Base-by-base conservation (phyloP, 2,329 filamentous ascomycete species). In the Scortechinia acanthostroma region DNA sequence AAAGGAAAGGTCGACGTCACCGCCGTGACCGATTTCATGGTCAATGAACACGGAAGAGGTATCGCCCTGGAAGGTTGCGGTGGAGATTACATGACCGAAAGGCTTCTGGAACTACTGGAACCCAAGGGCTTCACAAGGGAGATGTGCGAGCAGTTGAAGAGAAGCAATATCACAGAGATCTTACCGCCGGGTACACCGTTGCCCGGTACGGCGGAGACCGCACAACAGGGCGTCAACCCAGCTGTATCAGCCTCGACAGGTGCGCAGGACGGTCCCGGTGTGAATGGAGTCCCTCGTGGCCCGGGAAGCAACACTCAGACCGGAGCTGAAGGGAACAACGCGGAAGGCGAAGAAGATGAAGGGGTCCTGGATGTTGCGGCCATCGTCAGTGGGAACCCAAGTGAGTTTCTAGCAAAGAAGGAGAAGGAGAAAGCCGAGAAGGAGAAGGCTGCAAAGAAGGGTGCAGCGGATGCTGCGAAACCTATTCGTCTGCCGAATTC, bases 121-220 rank as follows among this genome's bases (percentile, higher is more conserved):
- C 51, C 69, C 2, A 77, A 76, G 51, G 73, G 73, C 1, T 79
- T 82, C 52, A 73, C 69, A 2, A 64, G 73, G 42, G 76, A 80
- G 42, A 80, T 83, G 69, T 82, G 78, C 51, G 80, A 83, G 53
- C 77, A 83, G 57, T 58, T 84, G 47, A 84, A 84, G 62, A 72
- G 70, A 54, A 83, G 73, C 51, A 67, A 68, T 21, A 81, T 84
- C 30, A 79, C 77, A 50, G 80, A 84, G 54, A 71, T 83, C 37
- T 58, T 84, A 19, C 70, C 76, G 0, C 57, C 65, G 1, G 78
- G 76, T 2, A 69, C 63, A 4, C 69, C 74, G 1, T 51, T 80
- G 42, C 77, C 79, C 3, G 69, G 71, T 6, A 57, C 65, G n/a
- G 59, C 63, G n/a, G 64, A 66, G 19, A 59, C 61, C 2, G 59